Evolutionary conservation across 768 basidiomycete species (phyloP).

Genomic region (Postia placenta): DNA sequence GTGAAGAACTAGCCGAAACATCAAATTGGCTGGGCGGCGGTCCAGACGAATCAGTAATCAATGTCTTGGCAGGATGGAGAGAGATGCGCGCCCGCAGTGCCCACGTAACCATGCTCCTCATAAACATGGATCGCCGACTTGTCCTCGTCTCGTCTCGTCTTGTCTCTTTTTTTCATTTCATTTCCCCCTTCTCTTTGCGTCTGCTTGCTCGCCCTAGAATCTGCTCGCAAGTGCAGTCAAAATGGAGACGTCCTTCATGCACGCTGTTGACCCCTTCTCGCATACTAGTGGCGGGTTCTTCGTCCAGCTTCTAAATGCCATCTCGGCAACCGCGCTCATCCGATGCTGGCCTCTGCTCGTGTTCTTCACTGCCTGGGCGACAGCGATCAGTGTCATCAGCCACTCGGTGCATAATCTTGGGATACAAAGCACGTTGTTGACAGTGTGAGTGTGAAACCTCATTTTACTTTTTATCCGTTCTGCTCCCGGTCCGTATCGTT

Average conservation of each 20-base stretch:
- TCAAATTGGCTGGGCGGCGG: too few relatives aligned
- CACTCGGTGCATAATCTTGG: constrained; percentile 36
- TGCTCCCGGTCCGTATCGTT: too few relatives aligned
- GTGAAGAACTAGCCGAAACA: too few relatives aligned
- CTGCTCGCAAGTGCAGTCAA: too few relatives aligned
- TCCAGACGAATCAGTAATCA: too few relatives aligned
- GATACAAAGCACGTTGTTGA: constrained; percentile 53
- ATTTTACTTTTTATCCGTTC: too few relatives aligned
- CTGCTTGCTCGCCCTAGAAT: neutral
- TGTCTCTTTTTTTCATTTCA: too few relatives aligned
- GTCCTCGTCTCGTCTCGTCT: neutral
- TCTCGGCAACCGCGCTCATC: constrained; percentile 38
- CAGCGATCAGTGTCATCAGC: constrained; percentile 49
- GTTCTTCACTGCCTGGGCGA: constrained; percentile 60
- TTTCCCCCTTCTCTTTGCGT: neutral
- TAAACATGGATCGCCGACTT: neutral
- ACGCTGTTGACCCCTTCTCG: constrained; percentile 17
- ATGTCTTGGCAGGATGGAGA: neutral
- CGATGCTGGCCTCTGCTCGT: constrained; percentile 65
- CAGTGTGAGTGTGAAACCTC: constrained; percentile 61
- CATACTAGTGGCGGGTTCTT: constrained; percentile 3
- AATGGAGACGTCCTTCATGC: constrained; percentile 7
- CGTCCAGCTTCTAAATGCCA: constrained; percentile 19
- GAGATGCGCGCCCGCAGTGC: neutral
- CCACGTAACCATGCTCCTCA: neutral